Base-by-base conservation (phyloP, 805 yeast genomes). In the Yarrowia sp. region DNA sequence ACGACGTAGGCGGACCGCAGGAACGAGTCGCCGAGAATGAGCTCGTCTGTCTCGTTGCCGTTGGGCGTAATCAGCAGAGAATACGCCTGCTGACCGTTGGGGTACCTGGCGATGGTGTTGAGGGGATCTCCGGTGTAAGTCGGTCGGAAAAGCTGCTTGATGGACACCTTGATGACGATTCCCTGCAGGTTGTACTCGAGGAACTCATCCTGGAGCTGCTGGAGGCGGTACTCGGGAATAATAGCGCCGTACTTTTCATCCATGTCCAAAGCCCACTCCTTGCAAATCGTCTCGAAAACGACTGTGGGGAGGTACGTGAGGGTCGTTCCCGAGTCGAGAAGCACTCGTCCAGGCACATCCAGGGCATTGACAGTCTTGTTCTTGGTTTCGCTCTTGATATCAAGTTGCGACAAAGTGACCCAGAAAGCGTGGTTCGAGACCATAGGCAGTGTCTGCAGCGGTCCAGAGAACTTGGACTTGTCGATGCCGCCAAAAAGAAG, bases 161-260 rank as follows among this genome's bases (percentile, higher is more conserved):
- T 85, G 36, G 99, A 87, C 65, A 87, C 72, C 73, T 94, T 85
- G 60, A 96, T 88, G 80, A 91, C 93, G 80, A 92, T 90, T 66
- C 98, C 98, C 64, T 83, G 85, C 68, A 94, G 87, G 73, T 80
- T 91, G 76, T 94, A 86, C 53, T 97, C 91, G 76, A 94, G 81
- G 72, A 93, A 97, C 64, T 98, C 98, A 75, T 94, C 81, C 29
- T 80, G 72, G 67, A 82, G 93, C 80, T 97, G 88, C 62, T 84
- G 77, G 47, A 77, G 91, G 14, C n/a, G 38, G 25, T 27, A 38
- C 18, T 55, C 38, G 10, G 61, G 38, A n/a, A 39, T 18, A 13
- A 55, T 27, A 18, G 47, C 18, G 13, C 61, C 61, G 29, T 55
- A 38, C 10, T 38, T 13, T 2, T 18, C n/a, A n/a, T 55, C 61